Base-by-base conservation (phyloP, 2,329 filamentous ascomycete genomes). In the Immersiporthe knoxdaviesiana region DNA sequence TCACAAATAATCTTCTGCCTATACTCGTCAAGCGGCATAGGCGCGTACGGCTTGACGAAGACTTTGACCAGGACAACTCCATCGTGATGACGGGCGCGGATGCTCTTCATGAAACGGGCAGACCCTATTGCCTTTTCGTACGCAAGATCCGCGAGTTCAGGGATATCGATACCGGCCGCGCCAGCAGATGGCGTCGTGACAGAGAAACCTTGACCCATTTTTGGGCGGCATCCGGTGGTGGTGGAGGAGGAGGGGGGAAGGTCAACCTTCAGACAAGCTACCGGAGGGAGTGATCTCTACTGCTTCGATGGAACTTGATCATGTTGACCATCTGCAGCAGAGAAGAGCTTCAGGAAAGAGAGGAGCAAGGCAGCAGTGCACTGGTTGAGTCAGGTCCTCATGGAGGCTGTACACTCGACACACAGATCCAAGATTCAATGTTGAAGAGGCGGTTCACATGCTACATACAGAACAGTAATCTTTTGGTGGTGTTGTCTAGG, bases 161-260 rank as follows among this genome's bases (percentile, higher is more conserved):
- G 92, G 37, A 97, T 89, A 79, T 99, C 95, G 79, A 99, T 97
- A 75, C 94, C 93, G 69, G 94, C 94, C 67, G 93, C 92, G 78
- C 94, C 96, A 72, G 93, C 93, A 67, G 94, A 96, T 73, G 97
- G 92, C 77, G 94, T 94, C 66, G 94, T 93, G 75, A 97, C 89
- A 72, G 95, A 97, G 83, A 97, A 97, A 73, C 93, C 94, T 86
- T 99, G 96, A 73, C 96, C 96, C 96, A 99, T 99, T 73, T 74
- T 81, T 70, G 62, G 30, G 16, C 27, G 27, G 56, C 24, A 21
- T 35, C 14, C 61, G 27, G 47, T 70, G 24, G 47, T 70, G 21
- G 39, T 68, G 24, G 39, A 39, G 18, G 21, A 39, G 32, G 44
- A 14, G 39, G 66, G 24, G 39, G 30, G 18, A 14, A 39, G 32